Evolutionary conservation across 2,329 filamentous ascomycete genomes (phyloP), one percentile per base, ranked within the genome.

Genomic region (Fusarium papillatum): DNA sequence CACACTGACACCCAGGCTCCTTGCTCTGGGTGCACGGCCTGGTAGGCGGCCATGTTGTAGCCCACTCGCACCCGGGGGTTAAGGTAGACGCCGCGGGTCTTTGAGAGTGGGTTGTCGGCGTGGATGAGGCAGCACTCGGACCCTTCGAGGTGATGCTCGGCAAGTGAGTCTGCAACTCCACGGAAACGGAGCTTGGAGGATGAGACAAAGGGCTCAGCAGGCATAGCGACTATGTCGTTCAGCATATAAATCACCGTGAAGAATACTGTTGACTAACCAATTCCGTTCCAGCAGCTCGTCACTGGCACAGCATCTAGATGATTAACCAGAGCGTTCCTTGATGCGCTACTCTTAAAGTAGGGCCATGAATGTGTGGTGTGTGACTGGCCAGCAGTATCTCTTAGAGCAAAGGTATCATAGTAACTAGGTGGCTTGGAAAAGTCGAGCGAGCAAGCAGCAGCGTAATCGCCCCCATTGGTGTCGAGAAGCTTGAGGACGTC

Each of bases 51-150:
- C 4, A 82, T 81, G 73, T 86, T 90, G 80, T 95, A 95, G 3
- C 88, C 92, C 7, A 95, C 93, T 11, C 92, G 87, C 14, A 95
- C 93, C 16, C 88, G 88, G 2, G 93, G 92, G 80, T 95, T 95
- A 46, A 95, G 80, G 81, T 87, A 95, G 8, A 95, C 90, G 62
- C 93, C 91, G 66, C 83, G 76, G 8, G 82, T 82, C 68, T 80
- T 80, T 7, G 87, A 88, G 7, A 92, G 83, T 2, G 90, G 90
- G 77, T 95, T 95, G 79, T 95, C 93, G 4, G 91, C 90, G 80
- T 95, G 93, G 66, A 95, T 91, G 64, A 96, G 89, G 82, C 94
- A 96, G 85, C 94, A 95, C 83, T 96, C 94, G 17, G 91, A 94
- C n/a, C 88, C 94, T 82, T 96, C 94, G 31, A 95, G 86, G 79